Conservation (phyloP, 345 rosid genomes). For the Schrenkiella parvula region DNA sequence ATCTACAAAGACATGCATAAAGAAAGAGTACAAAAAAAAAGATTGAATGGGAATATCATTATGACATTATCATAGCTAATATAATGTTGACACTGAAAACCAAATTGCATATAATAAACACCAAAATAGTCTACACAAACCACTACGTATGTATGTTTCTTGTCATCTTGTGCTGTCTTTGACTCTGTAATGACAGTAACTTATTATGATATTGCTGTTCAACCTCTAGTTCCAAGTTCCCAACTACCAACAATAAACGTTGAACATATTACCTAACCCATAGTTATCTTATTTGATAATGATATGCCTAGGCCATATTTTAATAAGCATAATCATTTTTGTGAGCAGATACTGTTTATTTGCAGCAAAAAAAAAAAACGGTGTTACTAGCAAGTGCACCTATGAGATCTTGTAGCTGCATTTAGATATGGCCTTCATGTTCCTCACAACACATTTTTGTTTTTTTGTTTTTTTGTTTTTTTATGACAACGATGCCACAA, state of each 20-base stretch:
- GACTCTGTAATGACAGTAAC: neutral
- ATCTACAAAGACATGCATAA: neutral
- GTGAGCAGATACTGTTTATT: neutral
- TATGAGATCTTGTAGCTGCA: neutral
- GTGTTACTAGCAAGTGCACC: neutral
- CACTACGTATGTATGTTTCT: neutral
- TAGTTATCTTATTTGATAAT: neutral
- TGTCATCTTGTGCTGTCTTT: neutral
- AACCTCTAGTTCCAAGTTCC: too few relatives aligned
- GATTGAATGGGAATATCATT: neutral
- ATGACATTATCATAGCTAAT: neutral
- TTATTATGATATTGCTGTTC: neutral
- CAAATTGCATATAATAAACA: neutral
- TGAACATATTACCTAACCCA: neutral
- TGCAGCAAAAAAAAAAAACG: neutral
- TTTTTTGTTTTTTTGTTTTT: too few relatives aligned
- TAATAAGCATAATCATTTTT: neutral
- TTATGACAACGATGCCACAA: too few relatives aligned
- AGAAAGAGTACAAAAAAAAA: neutral
- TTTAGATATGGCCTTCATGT: neutral
- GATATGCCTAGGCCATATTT: neutral
- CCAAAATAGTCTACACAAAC: neutral
- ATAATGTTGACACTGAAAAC: neutral
- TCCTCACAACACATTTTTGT: too few relatives aligned
- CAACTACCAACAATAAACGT: neutral